Evolutionary conservation across 306 rosid species (phyloP).

Genomic region (Prunus campanulata): DNA sequence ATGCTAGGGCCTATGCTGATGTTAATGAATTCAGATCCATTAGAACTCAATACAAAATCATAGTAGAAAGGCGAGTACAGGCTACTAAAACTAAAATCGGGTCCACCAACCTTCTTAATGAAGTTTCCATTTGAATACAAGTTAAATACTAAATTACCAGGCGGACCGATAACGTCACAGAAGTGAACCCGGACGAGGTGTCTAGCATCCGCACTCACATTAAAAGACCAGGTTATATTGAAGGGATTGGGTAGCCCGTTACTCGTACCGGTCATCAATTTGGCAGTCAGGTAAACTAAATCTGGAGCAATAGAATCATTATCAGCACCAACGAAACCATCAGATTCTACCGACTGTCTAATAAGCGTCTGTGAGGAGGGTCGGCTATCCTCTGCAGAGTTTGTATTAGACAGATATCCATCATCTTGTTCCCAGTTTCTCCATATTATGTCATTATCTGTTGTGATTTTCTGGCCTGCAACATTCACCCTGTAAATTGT

Average conservation of each 20-base stretch:
- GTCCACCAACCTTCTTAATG: neutral
- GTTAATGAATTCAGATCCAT: conserved; percentile 14
- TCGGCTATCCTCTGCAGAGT: neutral
- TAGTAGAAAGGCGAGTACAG: conserved; percentile 7
- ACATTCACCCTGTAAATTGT: conserved; percentile 40
- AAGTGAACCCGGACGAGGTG: conserved; percentile 44
- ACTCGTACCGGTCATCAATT: neutral
- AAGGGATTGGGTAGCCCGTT: neutral
- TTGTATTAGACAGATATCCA: neutral
- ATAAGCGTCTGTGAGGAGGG: accelerated
- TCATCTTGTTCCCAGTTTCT: conserved; percentile 32
- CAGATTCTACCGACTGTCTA: too few relatives aligned
- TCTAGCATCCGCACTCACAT: neutral
- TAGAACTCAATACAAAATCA: conserved; percentile 28
- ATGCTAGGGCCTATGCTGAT: conserved; percentile 23
- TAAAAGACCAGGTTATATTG: conserved; percentile 35
- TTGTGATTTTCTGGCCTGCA: conserved; percentile 9
- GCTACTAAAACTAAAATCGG: accelerated
- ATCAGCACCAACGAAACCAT: neutral
- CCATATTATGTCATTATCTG: neutral
- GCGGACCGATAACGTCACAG: conserved; percentile 11
- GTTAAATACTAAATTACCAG: neutral
- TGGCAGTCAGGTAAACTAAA: conserved; percentile 26
- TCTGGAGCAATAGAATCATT: conserved; percentile 1
- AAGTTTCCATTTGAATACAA: conserved; percentile 15